These are phyloP conservation scores for Huntiella decipiens DNA, from an alignment of 2,329 filamentous ascomycete genomes.

Conservation along the genomic window DNA sequence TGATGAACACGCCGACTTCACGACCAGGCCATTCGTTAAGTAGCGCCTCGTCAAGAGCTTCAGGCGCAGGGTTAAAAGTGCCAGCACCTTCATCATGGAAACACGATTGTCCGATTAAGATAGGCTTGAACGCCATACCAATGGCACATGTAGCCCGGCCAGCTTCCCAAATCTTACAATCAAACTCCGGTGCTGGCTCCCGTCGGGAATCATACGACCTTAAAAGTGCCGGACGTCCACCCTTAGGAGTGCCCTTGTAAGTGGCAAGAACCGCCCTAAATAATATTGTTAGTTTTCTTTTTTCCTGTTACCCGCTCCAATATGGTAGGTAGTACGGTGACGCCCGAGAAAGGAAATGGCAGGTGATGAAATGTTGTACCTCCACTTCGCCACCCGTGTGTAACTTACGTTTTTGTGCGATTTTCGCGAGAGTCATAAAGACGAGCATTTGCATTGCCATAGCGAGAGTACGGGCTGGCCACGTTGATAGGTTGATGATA, in stretches of 20 bases:
- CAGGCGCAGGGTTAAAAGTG: constrained; percentile 76
- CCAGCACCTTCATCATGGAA: constrained; percentile 89
- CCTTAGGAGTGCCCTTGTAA: constrained; percentile 61
- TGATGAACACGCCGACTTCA: constrained; percentile 81
- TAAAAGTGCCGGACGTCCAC: constrained; percentile 51
- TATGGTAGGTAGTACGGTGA: no score
- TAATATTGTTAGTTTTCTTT: background rate
- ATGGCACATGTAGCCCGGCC: constrained; percentile 86
- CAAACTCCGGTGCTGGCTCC: constrained; percentile 75
- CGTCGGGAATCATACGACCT: constrained; percentile 90
- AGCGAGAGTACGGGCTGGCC: constrained; percentile 35
- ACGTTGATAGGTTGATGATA: constrained; percentile 36
- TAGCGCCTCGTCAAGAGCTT: constrained; percentile 73
- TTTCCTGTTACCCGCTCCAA: background rate
- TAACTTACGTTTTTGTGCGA: constrained; percentile 69
- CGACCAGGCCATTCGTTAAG: constrained; percentile 90
- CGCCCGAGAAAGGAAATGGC: no score
- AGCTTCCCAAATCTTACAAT: constrained; percentile 94
- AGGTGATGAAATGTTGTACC: no score
- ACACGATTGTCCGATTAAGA: constrained; percentile 77
- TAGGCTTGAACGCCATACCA: constrained; percentile 85
- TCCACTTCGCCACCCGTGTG: background rate
- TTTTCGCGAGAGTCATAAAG: constrained; percentile 78
- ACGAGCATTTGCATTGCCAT: constrained; percentile 66
- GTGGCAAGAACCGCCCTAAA: constrained; percentile 75